Evolutionary conservation across 2,329 filamentous ascomycete species (phyloP).

Genomic region (Endoconidiophora laricicola): DNA sequence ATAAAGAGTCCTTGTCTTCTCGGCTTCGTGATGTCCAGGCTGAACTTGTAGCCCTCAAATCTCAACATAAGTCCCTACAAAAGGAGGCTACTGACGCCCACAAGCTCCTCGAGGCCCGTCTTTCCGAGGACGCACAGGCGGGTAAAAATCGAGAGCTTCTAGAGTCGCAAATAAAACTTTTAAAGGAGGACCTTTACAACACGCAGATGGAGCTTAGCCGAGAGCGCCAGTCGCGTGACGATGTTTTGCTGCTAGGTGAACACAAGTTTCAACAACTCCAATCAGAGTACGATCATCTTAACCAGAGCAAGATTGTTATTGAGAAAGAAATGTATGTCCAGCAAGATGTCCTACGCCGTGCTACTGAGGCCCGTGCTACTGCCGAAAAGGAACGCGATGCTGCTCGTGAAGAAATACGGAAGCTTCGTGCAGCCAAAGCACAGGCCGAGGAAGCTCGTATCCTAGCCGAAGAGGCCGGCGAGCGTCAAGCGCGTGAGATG

Average conservation of each 20-base stretch:
- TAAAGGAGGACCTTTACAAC: slow-evolving; percentile 73
- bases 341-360: slow-evolving; percentile 75
- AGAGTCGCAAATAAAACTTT: slow-evolving; percentile 70
- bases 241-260: slow-evolving; percentile 78
- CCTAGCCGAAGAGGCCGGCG: slow-evolving; percentile 64
- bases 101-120: slow-evolving; percentile 66
- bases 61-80: slow-evolving; percentile 68
- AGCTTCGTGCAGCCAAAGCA: slow-evolving; percentile 65
- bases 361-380: slow-evolving; percentile 61
- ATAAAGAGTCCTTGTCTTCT: slow-evolving; percentile 63
- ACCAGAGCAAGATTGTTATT: slow-evolving; percentile 90
- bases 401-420: slow-evolving; percentile 69
- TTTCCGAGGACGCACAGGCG: slow-evolving; percentile 78
- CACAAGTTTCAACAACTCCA: slow-evolving; percentile 72
- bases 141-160: slow-evolving; percentile 66
- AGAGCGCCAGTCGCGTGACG: slow-evolving; percentile 83
- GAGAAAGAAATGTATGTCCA: slow-evolving; percentile 96
- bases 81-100: slow-evolving; percentile 83
- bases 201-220: slow-evolving; percentile 78
- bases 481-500: slow-evolving; percentile 59
- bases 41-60: slow-evolving; percentile 71
- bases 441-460: slow-evolving; percentile 73
- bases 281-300: slow-evolving; percentile 70
- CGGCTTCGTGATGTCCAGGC: slow-evolving; percentile 74
- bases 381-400: slow-evolving; percentile 83